Conservation (phyloP, 2,329 filamentous ascomycete species). For the Colletotrichum australisinense region DNA sequence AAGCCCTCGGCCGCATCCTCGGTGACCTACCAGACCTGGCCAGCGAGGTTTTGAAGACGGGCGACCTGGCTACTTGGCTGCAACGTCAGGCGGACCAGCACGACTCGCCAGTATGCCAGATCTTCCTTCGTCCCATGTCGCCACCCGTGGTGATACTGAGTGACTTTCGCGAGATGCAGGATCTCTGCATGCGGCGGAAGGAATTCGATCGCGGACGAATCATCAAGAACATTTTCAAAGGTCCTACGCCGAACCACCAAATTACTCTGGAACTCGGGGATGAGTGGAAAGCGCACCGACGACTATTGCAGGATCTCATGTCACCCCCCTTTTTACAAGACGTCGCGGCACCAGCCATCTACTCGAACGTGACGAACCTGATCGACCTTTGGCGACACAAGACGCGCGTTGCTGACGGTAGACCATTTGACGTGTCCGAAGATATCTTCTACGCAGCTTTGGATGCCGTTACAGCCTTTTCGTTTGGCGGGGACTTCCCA, state of each 20-base stretch:
- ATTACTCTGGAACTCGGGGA: constrained; percentile 43
- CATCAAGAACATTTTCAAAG: constrained; percentile 10
- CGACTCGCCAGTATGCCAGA: constrained; percentile 44
- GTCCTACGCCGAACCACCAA: constrained; percentile 44
- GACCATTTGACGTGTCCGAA: constrained; percentile 43
- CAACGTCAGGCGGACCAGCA: constrained; percentile 40
- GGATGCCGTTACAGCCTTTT: constrained; percentile 45
- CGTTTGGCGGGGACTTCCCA: constrained; percentile 40
- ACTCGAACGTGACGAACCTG: constrained; percentile 43
- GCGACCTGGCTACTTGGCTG: constrained; percentile 37
- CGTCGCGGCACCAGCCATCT: constrained; percentile 47
- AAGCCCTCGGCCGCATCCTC: neutral
- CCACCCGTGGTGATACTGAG: constrained; percentile 45
- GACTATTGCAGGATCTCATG: constrained; percentile 52
- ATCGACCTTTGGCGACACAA: constrained; percentile 49
- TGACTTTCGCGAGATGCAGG: constrained; percentile 47
- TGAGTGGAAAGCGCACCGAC: constrained; percentile 46
- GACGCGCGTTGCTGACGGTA: constrained; percentile 41
- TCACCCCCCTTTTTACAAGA: constrained; percentile 46
- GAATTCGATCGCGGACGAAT: constrained; percentile 46
- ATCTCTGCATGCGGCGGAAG: constrained; percentile 47
- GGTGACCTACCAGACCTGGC: constrained; percentile 11
- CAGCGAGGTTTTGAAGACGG: neutral
- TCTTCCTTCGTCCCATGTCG: constrained; percentile 47
- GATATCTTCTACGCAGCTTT: constrained; percentile 45